Evolutionary conservation across 176 grass and related monocot species (phyloP), one percentile per base, ranked within the genome.

Genomic region (Cymbopogon citratus): DNA sequence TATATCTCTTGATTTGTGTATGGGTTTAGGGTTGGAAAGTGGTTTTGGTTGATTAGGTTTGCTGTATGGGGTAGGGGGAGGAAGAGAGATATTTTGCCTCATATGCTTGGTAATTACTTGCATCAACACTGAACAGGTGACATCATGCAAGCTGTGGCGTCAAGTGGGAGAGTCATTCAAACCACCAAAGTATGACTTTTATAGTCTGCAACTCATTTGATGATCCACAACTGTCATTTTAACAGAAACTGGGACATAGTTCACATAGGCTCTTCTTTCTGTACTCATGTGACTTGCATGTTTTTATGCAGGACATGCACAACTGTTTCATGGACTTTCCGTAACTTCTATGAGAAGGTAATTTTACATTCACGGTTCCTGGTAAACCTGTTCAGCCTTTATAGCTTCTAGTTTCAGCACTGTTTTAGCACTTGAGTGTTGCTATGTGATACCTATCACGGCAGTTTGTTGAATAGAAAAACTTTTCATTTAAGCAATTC

Each of bases 121-220:
- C 80, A 80, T 91, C 60, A 87, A 72, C 62, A 96, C 71, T 89
- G 36, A 81, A 67, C 85, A 99, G 97, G 97, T 99, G 81, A 99
- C 97, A 26, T 89, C 89, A 10, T 87, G 91, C 87, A 99, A 99
- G 78, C 69, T 99, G 24, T 99, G 97, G 97, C 97, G 97, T 65
- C 92, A 95, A 90, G 93, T 99, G 80, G 97, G 97, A 41, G 97
- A 99, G 79, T 93, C 93, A 4, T 99, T 99, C 82, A 99, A 95
- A 71, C 97, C 97, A 80, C 96, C 97, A 33, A 96, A 99, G 97
- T 99, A 93, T 77, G 83, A 76, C 18, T 84, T 87, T 56, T 19
- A 77, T 75, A 24, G 36, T 79, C 70, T 56, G 36, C 78, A 82
- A 25, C 63, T 56, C 73, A 45, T 81, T 87, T 65, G 43, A 80